Evolutionary conservation across 2,329 filamentous ascomycete genomes (phyloP).

Genomic region (Macrophomina phaseolina): DNA sequence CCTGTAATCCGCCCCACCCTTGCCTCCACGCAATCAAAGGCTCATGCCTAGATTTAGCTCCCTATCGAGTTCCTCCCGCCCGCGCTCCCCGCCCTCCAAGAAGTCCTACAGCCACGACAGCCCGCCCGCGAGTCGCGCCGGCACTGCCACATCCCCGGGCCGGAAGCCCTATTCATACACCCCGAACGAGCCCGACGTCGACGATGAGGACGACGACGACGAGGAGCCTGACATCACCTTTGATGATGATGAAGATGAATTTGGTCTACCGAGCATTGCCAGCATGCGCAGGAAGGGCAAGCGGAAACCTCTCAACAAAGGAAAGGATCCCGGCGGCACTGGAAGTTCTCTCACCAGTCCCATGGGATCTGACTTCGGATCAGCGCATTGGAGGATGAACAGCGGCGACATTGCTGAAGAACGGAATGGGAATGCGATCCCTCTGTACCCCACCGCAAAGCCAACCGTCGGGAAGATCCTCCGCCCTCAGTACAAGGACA

Average conservation of each 20-base stretch:
- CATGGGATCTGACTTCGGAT: conserved; percentile 34
- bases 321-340: conserved; percentile 51
- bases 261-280: conserved; percentile 89
- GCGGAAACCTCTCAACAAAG: conserved; percentile 50
- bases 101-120: conserved; percentile 64
- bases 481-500: conserved; percentile 96
- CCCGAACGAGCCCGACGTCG: conserved; percentile 76
- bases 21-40: background rate
- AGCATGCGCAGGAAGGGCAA: conserved; percentile 80
- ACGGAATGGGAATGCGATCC: conserved; percentile 63
- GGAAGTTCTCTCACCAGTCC: conserved; percentile 32
- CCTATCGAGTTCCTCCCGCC: conserved; percentile 58
- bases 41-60: conserved; percentile 19
- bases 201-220: conserved; percentile 66
- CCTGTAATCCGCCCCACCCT: conserved; percentile 60
- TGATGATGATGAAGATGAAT: conserved; percentile 92
- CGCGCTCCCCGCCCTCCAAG: conserved; percentile 71
- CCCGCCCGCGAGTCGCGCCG: conserved; percentile 57
- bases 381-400: conserved; percentile 67
- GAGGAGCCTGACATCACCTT: conserved; percentile 74
- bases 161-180: conserved; percentile 76
- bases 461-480: conserved; percentile 94
- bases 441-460: conserved; percentile 85
- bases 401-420: conserved; percentile 96
- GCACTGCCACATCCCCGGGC: conserved; percentile 61